A percentile compares a stretch with the other conserved stretches of the same genome.
Evolutionary conservation across 2,329 filamentous ascomycete genomes (phyloP).

Genomic region (Beauveria rudraprayagi): DNA sequence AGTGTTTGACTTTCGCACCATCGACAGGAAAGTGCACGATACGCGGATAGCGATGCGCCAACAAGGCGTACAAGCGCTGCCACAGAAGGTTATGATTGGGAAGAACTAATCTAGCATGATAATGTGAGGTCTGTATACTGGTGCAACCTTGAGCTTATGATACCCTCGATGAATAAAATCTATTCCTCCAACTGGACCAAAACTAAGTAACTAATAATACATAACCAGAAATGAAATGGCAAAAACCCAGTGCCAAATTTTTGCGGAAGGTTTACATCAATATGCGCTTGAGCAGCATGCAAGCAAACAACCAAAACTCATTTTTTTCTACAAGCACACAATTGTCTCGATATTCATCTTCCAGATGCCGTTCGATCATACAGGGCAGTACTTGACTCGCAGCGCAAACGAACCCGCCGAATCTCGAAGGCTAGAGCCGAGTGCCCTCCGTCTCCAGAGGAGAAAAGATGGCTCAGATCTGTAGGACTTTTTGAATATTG

Average conservation of each 20-base stretch:
- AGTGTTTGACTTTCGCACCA: constrained; percentile 42
- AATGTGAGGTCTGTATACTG: no score
- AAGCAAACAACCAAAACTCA: not conserved
- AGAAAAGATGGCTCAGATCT: not conserved
- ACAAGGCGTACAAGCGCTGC: constrained; percentile 30
- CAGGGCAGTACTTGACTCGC: not conserved
- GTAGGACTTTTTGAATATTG: constrained; percentile 14
- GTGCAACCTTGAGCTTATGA: no score
- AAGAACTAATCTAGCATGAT: constrained; percentile 16
- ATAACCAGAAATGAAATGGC: constrained; percentile 5
- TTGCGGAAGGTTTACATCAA: not conserved
- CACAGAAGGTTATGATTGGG: constrained; percentile 29
- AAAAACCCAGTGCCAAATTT: not conserved
- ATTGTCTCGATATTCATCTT: not conserved
- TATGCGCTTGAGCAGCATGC: not conserved
- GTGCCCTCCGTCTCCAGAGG: not conserved
- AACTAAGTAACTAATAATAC: not conserved
- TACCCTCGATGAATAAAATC: not conserved
- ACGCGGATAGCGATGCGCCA: constrained; percentile 36
- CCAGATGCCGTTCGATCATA: no score
- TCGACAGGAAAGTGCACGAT: constrained; percentile 47
- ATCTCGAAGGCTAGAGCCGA: not conserved
- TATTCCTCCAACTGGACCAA: not conserved
- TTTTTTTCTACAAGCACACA: not conserved
- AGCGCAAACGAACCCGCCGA: not conserved